Evolutionary conservation across 228 moss, liverwort and hornwort genomes (phyloP).

Genomic region (Sphagnum magellanicum): DNA sequence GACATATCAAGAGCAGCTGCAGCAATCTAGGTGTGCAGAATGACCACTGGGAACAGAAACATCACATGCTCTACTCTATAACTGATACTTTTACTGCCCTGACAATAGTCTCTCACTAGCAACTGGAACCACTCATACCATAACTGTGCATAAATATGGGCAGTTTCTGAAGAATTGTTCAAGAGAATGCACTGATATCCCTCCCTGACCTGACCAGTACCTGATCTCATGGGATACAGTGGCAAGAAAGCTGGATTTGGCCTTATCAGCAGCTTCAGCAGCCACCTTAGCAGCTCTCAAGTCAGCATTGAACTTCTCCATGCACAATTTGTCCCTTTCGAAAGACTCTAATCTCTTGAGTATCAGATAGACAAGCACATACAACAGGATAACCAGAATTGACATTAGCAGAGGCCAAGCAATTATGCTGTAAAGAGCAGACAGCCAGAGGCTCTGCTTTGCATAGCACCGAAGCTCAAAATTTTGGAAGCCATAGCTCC

Average conservation of each 20-base stretch:
- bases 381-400: constrained; percentile 20
- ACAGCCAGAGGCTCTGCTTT: constrained; percentile 3
- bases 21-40: background rate
- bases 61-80: background rate
- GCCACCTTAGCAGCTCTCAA: constrained; percentile 29
- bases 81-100: background rate
- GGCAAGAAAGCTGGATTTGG: constrained; percentile 44
- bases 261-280: constrained; percentile 41
- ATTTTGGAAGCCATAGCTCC: constrained; percentile 23
- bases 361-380: constrained; percentile 20
- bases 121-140: background rate
- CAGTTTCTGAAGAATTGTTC: background rate
- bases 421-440: constrained; percentile 17
- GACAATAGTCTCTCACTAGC: background rate
- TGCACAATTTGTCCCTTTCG: constrained; percentile 16
- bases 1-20: background rate
- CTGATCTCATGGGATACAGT: constrained; percentile 51
- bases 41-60: background rate
- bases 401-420: constrained; percentile 47
- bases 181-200: background rate
- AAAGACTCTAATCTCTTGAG: constrained; percentile 31
- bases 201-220: constrained; percentile 2
- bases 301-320: constrained; percentile 41
- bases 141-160: background rate
- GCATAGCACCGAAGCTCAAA: constrained; percentile 34